Percentiles rank a stretch among this genome's conserved stretches.
phyloP scores from a whole-genome alignment of 2,329 filamentous ascomycete species.

The Diaporthe aspalathi region DNA sequence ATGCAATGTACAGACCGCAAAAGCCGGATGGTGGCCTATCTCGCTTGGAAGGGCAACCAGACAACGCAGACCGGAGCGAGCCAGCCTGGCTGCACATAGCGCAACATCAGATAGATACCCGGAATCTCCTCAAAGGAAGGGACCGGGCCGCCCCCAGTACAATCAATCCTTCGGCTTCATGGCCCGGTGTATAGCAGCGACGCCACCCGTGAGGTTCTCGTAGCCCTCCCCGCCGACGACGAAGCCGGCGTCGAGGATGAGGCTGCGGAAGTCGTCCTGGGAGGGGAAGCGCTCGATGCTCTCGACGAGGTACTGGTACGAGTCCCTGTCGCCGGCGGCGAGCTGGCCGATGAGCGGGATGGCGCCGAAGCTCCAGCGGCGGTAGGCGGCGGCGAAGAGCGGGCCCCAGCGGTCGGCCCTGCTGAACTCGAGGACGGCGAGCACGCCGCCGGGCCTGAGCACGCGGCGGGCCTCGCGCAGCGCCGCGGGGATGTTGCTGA shows the following conservation, averaged over 20 bases:
- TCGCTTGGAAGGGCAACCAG: not conserved
- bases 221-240: slow-evolving; percentile 83
- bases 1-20: slow-evolving; percentile 14
- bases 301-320: slow-evolving; percentile 98
- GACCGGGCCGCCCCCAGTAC: too few relatives aligned
- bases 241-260: slow-evolving; percentile 89
- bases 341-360: slow-evolving; percentile 96
- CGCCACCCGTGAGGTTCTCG: slow-evolving; percentile 90
- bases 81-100: not conserved
- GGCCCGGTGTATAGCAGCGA: slow-evolving; percentile 96
- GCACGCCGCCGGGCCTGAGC: slow-evolving; percentile 92
- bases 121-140: not conserved
- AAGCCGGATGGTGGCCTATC: not conserved
- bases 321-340: slow-evolving; percentile 92
- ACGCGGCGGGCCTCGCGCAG: slow-evolving; percentile 87
- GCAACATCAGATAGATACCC: not conserved
- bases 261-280: slow-evolving; percentile 84
- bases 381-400: slow-evolving; percentile 87
- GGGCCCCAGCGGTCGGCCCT: slow-evolving; percentile 77
- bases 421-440: slow-evolving; percentile 95
- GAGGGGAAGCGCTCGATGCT: slow-evolving; percentile 94
- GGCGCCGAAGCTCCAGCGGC: slow-evolving; percentile 93
- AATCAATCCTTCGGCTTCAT: slow-evolving; percentile 75
- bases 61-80: not conserved
- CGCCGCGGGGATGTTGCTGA: slow-evolving; percentile 88